Conservation (phyloP, 306 rosid genomes). For the Quercus glauca region DNA sequence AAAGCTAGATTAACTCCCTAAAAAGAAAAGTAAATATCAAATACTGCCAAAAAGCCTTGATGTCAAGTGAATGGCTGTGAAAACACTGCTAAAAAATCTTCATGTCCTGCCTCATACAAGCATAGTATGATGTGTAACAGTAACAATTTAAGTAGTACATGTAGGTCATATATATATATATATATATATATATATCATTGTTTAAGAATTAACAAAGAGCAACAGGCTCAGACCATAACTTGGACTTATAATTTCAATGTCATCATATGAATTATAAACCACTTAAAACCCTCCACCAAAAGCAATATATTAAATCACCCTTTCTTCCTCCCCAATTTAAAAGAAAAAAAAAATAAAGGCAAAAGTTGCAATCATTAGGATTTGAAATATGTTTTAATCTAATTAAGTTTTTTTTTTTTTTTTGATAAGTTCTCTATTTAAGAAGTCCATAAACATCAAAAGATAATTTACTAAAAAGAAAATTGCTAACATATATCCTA, state of each 20-base stretch:
- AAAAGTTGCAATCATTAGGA: not conserved
- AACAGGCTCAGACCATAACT: not conserved
- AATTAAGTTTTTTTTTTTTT: no score
- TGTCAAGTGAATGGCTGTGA: not conserved
- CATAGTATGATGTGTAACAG: not conserved
- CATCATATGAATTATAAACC: not conserved
- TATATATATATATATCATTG: not conserved
- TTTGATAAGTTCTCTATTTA: not conserved
- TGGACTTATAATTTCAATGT: not conserved
- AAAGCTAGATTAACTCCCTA: conserved; percentile 76
- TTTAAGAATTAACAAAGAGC: not conserved
- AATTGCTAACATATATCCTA: not conserved
- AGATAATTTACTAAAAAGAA: not conserved
- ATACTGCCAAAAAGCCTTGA: not conserved
- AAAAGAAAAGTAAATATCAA: conserved; percentile 29
- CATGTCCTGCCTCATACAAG: not conserved
- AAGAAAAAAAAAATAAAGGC: not conserved
- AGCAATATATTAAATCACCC: no score
- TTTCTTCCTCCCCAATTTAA: no score
- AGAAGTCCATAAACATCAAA: not conserved
- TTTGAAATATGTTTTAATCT: not conserved
- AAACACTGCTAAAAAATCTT: not conserved
- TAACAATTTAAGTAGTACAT: not conserved
- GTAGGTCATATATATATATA: not conserved
- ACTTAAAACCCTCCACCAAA: not conserved